A percentile compares a stretch with the other conserved stretches of the same genome.
Conservation (phyloP, 805 yeast genomes). For the Wickerhamomyces kurtzmanii region DNA sequence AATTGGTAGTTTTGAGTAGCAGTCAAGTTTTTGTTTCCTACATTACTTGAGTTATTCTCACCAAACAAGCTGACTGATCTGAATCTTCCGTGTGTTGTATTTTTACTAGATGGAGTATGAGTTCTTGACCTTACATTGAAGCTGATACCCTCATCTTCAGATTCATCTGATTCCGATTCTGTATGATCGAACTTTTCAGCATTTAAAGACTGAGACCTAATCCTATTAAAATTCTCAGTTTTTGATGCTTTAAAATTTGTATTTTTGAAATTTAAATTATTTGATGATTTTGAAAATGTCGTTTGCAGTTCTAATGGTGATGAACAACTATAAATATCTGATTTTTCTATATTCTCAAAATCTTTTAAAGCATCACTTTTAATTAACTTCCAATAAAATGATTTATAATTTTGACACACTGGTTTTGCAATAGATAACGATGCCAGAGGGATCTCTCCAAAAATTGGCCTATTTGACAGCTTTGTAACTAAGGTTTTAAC, state of each 20-base stretch:
- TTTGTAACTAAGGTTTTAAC: slow-evolving; percentile 28
- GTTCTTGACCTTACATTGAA: slow-evolving; percentile 11
- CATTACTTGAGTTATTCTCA: too few relatives aligned
- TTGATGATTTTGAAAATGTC: too few relatives aligned
- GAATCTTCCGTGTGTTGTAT: slow-evolving; percentile 9
- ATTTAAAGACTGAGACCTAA: slow-evolving; percentile 14
- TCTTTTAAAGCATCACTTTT: slow-evolving; percentile 16
- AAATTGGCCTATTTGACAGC: slow-evolving; percentile 24
- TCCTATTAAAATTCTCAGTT: slow-evolving; percentile 7
- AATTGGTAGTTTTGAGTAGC: too few relatives aligned
- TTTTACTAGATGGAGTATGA: slow-evolving; percentile 1
- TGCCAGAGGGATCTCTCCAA: slow-evolving; percentile 29
- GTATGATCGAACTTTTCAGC: slow-evolving; percentile 6
- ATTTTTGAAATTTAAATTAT: neutral
- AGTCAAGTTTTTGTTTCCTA: too few relatives aligned
- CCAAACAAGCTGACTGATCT: slow-evolving; percentile 17
- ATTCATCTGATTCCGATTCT: slow-evolving; percentile 10
- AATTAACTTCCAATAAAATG: slow-evolving; percentile 11
- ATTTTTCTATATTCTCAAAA: neutral
- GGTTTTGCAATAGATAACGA: slow-evolving; percentile 17
- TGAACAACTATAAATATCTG: too few relatives aligned
- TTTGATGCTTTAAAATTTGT: slow-evolving; percentile 5
- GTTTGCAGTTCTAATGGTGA: slow-evolving; percentile 14
- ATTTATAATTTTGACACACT: slow-evolving; percentile 1
- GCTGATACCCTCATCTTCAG: slow-evolving; percentile 14